Evolutionary conservation across 352 stramenopile species (phyloP).

Genomic region (Globisporangium spinosum): DNA sequence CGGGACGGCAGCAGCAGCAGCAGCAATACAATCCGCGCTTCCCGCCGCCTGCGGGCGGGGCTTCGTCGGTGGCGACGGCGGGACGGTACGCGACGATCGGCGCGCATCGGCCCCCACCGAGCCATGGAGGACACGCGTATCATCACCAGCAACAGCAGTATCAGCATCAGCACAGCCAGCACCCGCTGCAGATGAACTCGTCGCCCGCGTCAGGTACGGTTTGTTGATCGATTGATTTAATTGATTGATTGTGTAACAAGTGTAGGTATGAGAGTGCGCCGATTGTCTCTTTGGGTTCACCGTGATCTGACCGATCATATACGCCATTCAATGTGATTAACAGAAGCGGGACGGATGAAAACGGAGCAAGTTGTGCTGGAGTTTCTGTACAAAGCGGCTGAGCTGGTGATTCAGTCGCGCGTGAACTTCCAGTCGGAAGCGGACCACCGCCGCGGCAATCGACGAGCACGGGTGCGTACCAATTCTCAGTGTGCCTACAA

Average conservation of each 20-base stretch:
- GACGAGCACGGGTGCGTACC: conserved; percentile 55
- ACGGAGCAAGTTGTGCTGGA: conserved; percentile 85
- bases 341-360: conserved; percentile 58
- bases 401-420: conserved; percentile 80
- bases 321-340: neutral
- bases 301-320: neutral
- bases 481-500: neutral
- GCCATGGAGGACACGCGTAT: neutral
- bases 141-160: neutral
- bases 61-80: neutral
- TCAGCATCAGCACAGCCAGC: conserved; percentile 5
- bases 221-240: neutral
- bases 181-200: conserved; percentile 9
- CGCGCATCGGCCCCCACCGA: conserved; percentile 8
- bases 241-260: neutral
- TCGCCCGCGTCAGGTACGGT: conserved; percentile 16
- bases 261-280: neutral
- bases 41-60: neutral
- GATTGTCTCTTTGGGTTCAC: neutral
- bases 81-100: conserved; percentile 14
- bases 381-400: conserved; percentile 78
- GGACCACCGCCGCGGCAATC: conserved; percentile 35
- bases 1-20: conserved; percentile 5
- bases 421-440: conserved; percentile 62
- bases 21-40: conserved; percentile 10